These are phyloP conservation scores for Neofusicoccum cordaticola DNA, from an alignment of 2,329 filamentous ascomycete species.

Conservation along the genomic window DNA sequence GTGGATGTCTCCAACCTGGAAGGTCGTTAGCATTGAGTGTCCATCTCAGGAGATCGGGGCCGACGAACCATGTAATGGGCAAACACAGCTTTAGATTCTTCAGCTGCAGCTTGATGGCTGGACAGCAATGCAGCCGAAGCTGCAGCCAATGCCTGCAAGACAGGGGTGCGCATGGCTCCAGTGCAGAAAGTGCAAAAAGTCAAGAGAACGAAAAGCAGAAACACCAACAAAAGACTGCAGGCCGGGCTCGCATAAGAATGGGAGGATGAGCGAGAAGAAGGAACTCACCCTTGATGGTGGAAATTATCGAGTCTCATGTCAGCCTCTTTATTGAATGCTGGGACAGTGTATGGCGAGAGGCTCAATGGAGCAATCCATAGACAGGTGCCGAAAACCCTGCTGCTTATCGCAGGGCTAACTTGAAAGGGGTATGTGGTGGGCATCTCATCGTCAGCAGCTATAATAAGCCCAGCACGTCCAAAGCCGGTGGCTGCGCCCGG, in stretches of 20 bases:
- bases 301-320: constrained; percentile 6
- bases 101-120: background rate
- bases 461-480: background rate
- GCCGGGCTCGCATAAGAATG: background rate
- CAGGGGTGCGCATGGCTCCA: background rate
- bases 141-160: background rate
- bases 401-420: background rate
- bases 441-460: background rate
- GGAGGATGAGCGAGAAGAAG: background rate
- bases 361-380: background rate
- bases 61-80: constrained; percentile 5
- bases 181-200: background rate
- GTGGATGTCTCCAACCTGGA: background rate
- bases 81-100: background rate
- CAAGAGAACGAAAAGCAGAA: background rate
- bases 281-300: background rate
- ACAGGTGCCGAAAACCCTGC: background rate
- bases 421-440: background rate
- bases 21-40: background rate
- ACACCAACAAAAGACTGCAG: background rate
- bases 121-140: background rate
- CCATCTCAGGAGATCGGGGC: background rate
- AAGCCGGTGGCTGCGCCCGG: background rate
- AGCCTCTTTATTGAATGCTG: constrained; percentile 6
- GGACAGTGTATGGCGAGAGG: background rate